Base-by-base conservation (phyloP, 164 flowering plant genomes). In the Saururus chinensis region DNA sequence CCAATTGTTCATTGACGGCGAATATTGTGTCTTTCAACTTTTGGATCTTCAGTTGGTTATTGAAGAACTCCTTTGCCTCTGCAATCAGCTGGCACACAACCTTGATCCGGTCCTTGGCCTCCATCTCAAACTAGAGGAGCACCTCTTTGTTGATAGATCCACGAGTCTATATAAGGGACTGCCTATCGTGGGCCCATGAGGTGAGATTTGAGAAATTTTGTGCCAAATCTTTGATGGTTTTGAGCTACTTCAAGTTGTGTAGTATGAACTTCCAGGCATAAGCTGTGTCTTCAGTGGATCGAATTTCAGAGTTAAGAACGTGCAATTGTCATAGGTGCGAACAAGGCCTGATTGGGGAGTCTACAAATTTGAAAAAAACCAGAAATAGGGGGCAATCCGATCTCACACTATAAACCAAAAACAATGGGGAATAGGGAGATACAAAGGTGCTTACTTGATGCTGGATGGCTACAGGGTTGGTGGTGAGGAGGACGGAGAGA, bases 31-130 rank as follows among this genome's bases (percentile, higher is more conserved):
- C n/a, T n/a, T n/a, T n/a, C n/a, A n/a, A n/a, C n/a, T n/a, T n/a
- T n/a, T n/a, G n/a, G n/a, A n/a, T 92, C 80, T 92, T 92, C 49
- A 92, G 63, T 81, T 89, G 96, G 70, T 87, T 92, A 70, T 92
- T 96, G 61, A 86, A 92, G 7, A 86, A 84, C 74, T 92, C 98
- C 64, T 92, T 92, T 0, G 89, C 59, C 61, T 92, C 98, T 0
- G 69, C 80, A 37, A 92, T 81, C 80, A 89, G 68, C 57, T 71
- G 60, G 53, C 98, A 66, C 1, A 89, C 85, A 56, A 71, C 49
- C 70, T 89, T 92, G 53, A 89, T 84, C 59, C 74, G 79, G 51
- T 92, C 96, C 73, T 92, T 92, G 24, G 83, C 87, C 72, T 92
- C 96, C 78, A 86, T 92, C 84, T 92, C 98, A 60, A 89, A 86